Evolutionary conservation across 495 filamentous ascomycete species (phyloP).

Genomic region (Tricharina praecox): DNA sequence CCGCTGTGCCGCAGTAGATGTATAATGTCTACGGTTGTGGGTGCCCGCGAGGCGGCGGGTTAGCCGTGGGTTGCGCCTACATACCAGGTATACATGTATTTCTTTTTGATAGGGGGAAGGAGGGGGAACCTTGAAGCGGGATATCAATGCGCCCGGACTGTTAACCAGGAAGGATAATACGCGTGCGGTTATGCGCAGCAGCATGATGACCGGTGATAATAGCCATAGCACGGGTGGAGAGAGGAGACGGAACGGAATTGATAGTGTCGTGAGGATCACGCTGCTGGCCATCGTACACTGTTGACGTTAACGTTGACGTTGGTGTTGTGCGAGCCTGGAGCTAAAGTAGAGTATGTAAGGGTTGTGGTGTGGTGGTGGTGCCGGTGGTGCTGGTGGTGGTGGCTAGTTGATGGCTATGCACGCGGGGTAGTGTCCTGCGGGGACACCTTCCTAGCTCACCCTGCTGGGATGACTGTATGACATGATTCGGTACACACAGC

Average conservation of each 20-base stretch:
- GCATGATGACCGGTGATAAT: not conserved
- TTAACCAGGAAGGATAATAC: not conserved
- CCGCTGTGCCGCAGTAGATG: not conserved
- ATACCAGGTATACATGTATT: not conserved
- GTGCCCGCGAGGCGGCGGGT: constrained; percentile 7
- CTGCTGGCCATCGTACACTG: too few relatives aligned
- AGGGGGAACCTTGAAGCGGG: not conserved
- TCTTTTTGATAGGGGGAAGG: too few relatives aligned
- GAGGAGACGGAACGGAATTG: not conserved
- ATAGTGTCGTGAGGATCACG: not conserved
- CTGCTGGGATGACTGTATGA: too few relatives aligned
- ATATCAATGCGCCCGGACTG: not conserved
- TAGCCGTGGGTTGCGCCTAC: not conserved
- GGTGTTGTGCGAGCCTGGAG: too few relatives aligned
- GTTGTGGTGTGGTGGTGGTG: too few relatives aligned
- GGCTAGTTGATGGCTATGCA: too few relatives aligned
- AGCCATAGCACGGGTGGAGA: not conserved
- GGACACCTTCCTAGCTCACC: too few relatives aligned
- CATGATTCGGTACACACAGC: too few relatives aligned
- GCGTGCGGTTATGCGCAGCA: not conserved
- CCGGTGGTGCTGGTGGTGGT: too few relatives aligned
- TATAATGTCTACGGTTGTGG: constrained; percentile 33
- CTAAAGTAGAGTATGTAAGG: too few relatives aligned
- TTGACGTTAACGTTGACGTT: too few relatives aligned
- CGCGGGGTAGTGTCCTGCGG: too few relatives aligned